Conservation (phyloP, 148 eudicot genomes). For the Rhododendron griersonianum region DNA sequence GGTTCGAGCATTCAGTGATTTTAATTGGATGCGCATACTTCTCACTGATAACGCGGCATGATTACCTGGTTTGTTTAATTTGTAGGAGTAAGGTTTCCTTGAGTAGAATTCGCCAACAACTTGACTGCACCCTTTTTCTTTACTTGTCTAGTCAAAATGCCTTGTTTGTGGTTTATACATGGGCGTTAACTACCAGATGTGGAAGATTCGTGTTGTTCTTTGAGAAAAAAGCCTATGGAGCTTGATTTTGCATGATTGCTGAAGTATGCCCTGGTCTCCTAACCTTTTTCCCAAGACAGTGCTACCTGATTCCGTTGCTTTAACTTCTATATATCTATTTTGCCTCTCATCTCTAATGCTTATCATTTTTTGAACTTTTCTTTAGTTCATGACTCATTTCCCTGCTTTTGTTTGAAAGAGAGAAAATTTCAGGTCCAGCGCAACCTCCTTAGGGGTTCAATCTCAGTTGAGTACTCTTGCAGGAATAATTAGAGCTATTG, state of each 20-base stretch:
- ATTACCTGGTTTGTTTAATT: background rate
- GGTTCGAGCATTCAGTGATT: background rate
- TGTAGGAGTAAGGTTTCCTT: background rate
- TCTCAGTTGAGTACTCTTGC: slow-evolving; percentile 77
- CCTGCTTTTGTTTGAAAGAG: slow-evolving; percentile 41
- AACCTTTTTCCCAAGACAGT: background rate
- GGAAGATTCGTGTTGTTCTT: background rate
- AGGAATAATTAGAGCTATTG: slow-evolving; percentile 66
- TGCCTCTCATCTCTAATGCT: background rate
- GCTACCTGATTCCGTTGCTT: background rate
- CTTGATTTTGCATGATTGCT: background rate
- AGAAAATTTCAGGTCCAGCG: slow-evolving; percentile 76
- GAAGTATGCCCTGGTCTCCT: background rate
- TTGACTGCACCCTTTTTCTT: background rate
- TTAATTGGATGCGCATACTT: background rate
- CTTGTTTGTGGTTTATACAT: background rate
- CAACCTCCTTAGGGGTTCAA: slow-evolving; percentile 82
- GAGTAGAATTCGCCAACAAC: background rate
- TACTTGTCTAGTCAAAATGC: background rate
- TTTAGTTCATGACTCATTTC: background rate
- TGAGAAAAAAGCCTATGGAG: background rate
- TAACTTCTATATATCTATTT: background rate
- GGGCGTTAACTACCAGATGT: background rate
- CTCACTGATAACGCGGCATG: background rate
- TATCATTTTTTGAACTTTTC: background rate